Percentiles rank a stretch among this genome's conserved stretches.
phyloP scores from a whole-genome alignment of 345 rosid genomes.

The Eucalyptus coolabah region DNA sequence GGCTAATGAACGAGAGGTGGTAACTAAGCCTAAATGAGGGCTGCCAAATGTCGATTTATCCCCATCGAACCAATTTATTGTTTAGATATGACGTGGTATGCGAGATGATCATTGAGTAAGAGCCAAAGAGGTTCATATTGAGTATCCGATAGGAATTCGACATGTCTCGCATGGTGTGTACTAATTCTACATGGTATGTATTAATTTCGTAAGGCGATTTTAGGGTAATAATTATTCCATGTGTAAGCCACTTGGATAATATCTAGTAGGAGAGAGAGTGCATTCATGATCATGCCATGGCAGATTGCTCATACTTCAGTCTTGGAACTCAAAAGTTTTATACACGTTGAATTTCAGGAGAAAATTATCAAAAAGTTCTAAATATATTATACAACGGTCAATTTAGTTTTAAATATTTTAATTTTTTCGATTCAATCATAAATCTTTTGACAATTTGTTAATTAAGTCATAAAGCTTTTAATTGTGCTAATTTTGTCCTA shows the following conservation, averaged over 20 bases:
- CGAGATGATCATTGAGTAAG: not conserved
- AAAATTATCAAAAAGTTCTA: not conserved
- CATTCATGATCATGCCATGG: not conserved
- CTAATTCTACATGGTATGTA: not conserved
- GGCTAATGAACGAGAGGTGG: not conserved
- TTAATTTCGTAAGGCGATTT: not conserved
- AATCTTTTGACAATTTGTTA: too few relatives aligned
- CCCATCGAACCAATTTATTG: not conserved
- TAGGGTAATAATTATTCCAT: not conserved
- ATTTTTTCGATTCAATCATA: not conserved
- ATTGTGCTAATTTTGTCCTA: too few relatives aligned
- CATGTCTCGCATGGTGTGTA: not conserved
- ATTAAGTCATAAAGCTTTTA: fast-evolving
- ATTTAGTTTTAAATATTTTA: too few relatives aligned
- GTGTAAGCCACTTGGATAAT: not conserved
- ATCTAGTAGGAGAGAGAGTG: not conserved
- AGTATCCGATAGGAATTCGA: not conserved
- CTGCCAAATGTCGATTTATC: not conserved
- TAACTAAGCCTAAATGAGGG: not conserved
- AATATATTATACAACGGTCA: too few relatives aligned
- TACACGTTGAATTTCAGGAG: not conserved
- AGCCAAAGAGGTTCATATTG: not conserved
- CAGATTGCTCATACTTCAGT: not conserved
- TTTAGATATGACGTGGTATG: not conserved
- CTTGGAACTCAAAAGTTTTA: not conserved